These are phyloP conservation scores for Pythium monospermum DNA, from an alignment of 352 stramenopile species.

Conservation along the genomic window DNA sequence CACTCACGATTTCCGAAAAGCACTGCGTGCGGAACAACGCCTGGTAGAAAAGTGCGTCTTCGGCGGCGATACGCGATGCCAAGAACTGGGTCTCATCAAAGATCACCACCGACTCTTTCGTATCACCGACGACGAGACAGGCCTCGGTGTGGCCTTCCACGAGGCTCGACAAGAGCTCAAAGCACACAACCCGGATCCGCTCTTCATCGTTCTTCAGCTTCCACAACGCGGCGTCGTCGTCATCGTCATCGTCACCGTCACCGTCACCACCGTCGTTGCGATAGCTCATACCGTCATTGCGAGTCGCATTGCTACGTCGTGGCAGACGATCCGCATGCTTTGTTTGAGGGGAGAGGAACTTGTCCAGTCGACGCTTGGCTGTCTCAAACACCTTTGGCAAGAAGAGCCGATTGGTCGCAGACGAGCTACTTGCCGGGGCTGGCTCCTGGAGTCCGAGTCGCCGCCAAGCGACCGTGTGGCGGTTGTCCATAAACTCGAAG, in stretches of 20 bases:
- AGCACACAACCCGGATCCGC: constrained; percentile 55
- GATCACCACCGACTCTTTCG: constrained; percentile 83
- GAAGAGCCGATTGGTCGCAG: constrained; percentile 39
- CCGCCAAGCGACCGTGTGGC: constrained; percentile 52
- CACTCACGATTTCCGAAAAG: constrained; percentile 81
- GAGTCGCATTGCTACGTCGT: no score
- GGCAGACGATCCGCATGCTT: constrained; percentile 8
- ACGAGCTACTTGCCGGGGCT: constrained; percentile 23
- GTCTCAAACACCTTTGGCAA: constrained; percentile 33
- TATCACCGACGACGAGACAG: constrained; percentile 78
- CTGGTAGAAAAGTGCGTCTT: constrained; percentile 63
- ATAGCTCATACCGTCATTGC: no score
- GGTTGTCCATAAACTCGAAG: constrained; percentile 59
- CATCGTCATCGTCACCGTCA: background rate
- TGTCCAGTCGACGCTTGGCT: constrained; percentile 55
- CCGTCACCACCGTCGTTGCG: no score
- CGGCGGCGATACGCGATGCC: constrained; percentile 34
- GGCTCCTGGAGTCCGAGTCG: constrained; percentile 36
- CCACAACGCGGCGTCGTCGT: background rate
- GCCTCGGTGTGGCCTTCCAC: constrained; percentile 65
- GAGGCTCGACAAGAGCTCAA: constrained; percentile 61
- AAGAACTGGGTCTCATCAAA: constrained; percentile 85
- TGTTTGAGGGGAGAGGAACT: constrained; percentile 32
- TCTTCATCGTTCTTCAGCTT: constrained; percentile 16
- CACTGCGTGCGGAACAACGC: constrained; percentile 71